These are phyloP conservation scores for Xerocomus brunneocitrinus DNA, from an alignment of 768 basidiomycete species.

Conservation along the genomic window DNA sequence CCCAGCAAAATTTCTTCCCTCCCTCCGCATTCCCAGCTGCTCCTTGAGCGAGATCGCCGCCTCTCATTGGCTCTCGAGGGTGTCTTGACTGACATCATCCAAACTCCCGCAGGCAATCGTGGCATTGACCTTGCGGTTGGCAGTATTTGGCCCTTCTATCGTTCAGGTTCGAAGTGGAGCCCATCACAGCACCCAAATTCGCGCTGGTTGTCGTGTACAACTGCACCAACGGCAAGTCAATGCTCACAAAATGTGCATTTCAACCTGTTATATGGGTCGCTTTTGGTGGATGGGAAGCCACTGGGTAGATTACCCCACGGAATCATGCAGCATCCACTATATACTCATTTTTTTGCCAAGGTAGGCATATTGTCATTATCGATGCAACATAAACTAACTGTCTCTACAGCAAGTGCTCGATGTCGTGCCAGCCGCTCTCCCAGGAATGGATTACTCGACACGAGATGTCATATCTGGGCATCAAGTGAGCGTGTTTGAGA, in stretches of 20 bases:
- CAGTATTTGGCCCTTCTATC: slow-evolving; percentile 31
- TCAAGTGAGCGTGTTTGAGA: slow-evolving; percentile 7
- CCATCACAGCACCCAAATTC: slow-evolving; percentile 13
- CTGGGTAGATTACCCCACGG: slow-evolving; percentile 32
- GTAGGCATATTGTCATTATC: slow-evolving; percentile 1
- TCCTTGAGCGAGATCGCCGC: slow-evolving; percentile 31
- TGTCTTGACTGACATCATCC: slow-evolving; percentile 13
- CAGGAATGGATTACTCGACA: slow-evolving; percentile 25
- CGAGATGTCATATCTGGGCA: slow-evolving; percentile 12
- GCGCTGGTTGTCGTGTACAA: slow-evolving; percentile 28
- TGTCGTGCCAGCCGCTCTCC: slow-evolving; percentile 20
- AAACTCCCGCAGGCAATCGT: not conserved
- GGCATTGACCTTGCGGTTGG: slow-evolving; percentile 22
- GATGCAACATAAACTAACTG: not conserved
- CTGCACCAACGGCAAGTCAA: slow-evolving; percentile 10
- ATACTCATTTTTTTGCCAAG: slow-evolving; percentile 17
- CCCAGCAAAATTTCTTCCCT: slow-evolving; percentile 8
- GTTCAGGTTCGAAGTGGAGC: slow-evolving; percentile 24
- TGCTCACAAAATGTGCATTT: slow-evolving; percentile 32
- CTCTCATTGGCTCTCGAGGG: slow-evolving; percentile 29
- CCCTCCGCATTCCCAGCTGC: slow-evolving; percentile 10
- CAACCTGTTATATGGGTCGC: slow-evolving; percentile 37
- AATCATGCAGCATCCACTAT: slow-evolving; percentile 25
- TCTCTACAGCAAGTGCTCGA: slow-evolving; percentile 15
- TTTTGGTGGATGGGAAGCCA: slow-evolving; percentile 40